Conservation (phyloP, 495 filamentous ascomycete species). For the Hyphodiscus hymeniophilus region DNA sequence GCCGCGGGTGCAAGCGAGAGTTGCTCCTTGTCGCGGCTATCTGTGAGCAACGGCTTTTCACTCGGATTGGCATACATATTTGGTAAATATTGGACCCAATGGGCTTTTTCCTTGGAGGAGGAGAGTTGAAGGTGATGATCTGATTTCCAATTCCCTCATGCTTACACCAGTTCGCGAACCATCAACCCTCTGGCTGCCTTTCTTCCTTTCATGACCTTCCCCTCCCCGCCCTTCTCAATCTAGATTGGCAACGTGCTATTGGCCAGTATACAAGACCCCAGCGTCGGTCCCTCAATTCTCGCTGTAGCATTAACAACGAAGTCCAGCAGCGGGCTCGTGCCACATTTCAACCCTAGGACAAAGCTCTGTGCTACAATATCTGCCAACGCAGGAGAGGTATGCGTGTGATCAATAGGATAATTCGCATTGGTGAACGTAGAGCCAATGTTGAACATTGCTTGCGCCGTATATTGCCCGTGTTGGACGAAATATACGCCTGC, state of each 20-base stretch:
- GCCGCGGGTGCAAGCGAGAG: too few relatives aligned
- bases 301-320: constrained; percentile 26
- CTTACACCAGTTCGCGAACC: too few relatives aligned
- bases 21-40: too few relatives aligned
- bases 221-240: background rate
- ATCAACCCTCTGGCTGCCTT: too few relatives aligned
- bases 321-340: constrained; percentile 23
- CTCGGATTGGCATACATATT: too few relatives aligned
- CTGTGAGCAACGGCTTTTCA: too few relatives aligned
- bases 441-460: constrained; percentile 38
- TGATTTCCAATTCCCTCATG: too few relatives aligned
- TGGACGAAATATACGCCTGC: constrained; percentile 42
- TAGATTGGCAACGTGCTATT: constrained; percentile 26
- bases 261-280: constrained; percentile 25
- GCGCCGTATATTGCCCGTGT: constrained; percentile 45
- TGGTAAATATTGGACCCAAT: too few relatives aligned
- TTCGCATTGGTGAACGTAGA: constrained; percentile 34
- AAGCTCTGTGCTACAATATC: constrained; percentile 37
- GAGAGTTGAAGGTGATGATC: too few relatives aligned
- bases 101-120: too few relatives aligned
- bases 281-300: constrained; percentile 19
- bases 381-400: constrained; percentile 46
- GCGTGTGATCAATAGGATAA: constrained; percentile 53
- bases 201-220: too few relatives aligned
- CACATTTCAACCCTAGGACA: constrained; percentile 31